Percentiles rank a stretch among this genome's conserved stretches.
Evolutionary conservation across 805 yeast species (phyloP).

Genomic region (Barnettozyma sp.): DNA sequence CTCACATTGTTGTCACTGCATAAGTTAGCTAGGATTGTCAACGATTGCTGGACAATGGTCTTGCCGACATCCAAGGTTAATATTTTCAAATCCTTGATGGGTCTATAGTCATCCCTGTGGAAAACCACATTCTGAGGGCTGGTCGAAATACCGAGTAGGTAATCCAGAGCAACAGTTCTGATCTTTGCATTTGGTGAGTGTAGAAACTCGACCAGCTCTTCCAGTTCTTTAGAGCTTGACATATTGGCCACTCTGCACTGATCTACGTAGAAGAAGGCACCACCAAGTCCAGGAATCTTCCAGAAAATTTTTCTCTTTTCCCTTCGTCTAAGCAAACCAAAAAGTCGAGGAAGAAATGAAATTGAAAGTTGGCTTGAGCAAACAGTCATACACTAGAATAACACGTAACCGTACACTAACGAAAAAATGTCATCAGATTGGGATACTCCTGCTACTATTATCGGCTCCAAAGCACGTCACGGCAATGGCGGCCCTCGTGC

Average conservation of each 20-base stretch:
- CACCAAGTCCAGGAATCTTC: constrained; percentile 2
- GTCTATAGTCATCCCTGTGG: constrained; percentile 58
- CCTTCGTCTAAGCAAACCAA: no score
- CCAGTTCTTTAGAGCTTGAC: no score
- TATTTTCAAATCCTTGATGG: constrained; percentile 64
- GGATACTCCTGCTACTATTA: constrained; percentile 76
- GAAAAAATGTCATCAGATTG: constrained; percentile 64
- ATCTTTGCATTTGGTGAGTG: constrained; percentile 78
- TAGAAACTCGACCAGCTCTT: constrained; percentile 68
- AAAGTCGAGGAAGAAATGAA: no score
- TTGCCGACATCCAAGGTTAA: constrained; percentile 48
- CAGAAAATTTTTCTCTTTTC: no score
- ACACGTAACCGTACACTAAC: neutral
- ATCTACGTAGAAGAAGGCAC: no score
- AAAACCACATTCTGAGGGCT: constrained; percentile 64
- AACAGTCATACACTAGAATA: no score
- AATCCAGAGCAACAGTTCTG: constrained; percentile 76
- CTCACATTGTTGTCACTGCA: constrained; percentile 67
- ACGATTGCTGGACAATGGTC: constrained; percentile 54
- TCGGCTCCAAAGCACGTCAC: constrained; percentile 82
- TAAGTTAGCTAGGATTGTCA: constrained; percentile 76
- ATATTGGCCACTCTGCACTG: no score
- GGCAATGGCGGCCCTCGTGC: constrained; percentile 88
- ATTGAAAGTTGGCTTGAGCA: no score
- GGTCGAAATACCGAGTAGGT: constrained; percentile 73